Base-by-base conservation (phyloP, 2,329 filamentous ascomycete species). In the Alternaria gaisen region DNA sequence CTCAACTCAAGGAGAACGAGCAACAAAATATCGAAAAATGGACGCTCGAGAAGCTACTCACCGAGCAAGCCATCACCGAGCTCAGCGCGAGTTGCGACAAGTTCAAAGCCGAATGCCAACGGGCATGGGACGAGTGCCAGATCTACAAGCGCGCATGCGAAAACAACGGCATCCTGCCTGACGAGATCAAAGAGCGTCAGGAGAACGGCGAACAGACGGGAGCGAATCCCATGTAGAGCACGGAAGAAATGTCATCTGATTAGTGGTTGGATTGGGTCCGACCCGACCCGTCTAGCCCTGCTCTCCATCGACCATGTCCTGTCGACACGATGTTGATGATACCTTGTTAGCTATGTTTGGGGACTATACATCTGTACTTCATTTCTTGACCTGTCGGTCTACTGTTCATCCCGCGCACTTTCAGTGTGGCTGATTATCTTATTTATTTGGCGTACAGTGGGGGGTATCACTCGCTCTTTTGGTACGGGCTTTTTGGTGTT, bases 1-100 rank as follows among this genome's bases (percentile, higher is more conserved):
- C 89, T 11, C 93, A 97, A 75, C 86, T 99, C 16, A 96, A 95
- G 77, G 93, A 97, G 78, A 96, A 97, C 70, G 94, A 97, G 77
- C 88, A 91, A 16, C 91, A 95, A 66, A 97, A 97, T 77, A 93
- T 97, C 65, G 94, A 97, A 78, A 93, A 97, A 80, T 95, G 92
- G 91, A 94, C 92, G 4, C 83, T 95, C 28, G 92, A 95, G 80
- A 98, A 98, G 81, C 86, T 96, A 40, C 85, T 95, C 40, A 94
- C 92, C 0, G 92, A 96, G 80, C 92, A 95, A 77, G 93, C 93
- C 48, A 94, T 96, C 68, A 89, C 90, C 16, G 94, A 98, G 80
- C 87, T 97, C 52, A 94, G 91, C 73, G 86, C 89, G 30, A 94
- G 91, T 65, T 96, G 94, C 72, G 92, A 96, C 70, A 95, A 94